Evolutionary conservation across 2,329 filamentous ascomycete species (phyloP).

Genomic region (Colletotrichum tofieldiae): DNA sequence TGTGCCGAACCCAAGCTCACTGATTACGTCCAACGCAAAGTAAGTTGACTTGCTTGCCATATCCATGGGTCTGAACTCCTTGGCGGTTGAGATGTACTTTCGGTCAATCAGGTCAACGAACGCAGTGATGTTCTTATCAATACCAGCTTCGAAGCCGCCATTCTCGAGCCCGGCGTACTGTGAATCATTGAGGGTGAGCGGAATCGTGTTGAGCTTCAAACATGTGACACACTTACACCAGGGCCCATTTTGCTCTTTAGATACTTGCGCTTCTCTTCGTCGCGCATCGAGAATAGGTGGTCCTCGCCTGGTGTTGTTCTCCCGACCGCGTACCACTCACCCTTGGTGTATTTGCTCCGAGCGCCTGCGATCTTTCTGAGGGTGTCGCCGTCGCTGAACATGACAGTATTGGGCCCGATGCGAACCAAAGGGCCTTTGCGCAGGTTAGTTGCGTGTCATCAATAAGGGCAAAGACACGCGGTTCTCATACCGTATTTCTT

Average conservation of each 20-base stretch:
- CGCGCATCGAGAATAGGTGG: conserved; percentile 50
- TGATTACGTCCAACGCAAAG: conserved; percentile 49
- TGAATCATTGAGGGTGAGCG: not conserved
- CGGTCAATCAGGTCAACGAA: conserved; percentile 40
- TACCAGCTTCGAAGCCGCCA: conserved; percentile 35
- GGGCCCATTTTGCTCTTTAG: conserved; percentile 64
- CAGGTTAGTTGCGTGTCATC: not conserved
- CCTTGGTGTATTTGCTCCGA: conserved; percentile 42
- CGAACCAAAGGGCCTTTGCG: conserved; percentile 46
- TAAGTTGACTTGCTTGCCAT: conserved; percentile 40
- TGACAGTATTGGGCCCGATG: conserved; percentile 44
- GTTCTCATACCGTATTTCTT: conserved; percentile 27
- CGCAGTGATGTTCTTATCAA: conserved; percentile 29
- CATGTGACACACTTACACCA: conserved; percentile 51
- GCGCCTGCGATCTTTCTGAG: conserved; percentile 33
- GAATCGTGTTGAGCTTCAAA: not conserved
- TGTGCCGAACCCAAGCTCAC: conserved; percentile 47
- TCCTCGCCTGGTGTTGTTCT: conserved; percentile 51
- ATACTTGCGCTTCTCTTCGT: conserved; percentile 57
- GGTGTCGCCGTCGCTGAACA: conserved; percentile 42
- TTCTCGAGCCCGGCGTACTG: conserved; percentile 42
- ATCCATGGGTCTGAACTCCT: conserved; percentile 38
- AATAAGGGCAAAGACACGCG: conserved; percentile 31
- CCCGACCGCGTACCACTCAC: conserved; percentile 47
- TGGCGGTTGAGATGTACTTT: conserved; percentile 40